Evolutionary conservation across 176 grass and related monocot genomes (phyloP), one percentile per base, ranked within the genome.

Genomic region (Poa pratensis): DNA sequence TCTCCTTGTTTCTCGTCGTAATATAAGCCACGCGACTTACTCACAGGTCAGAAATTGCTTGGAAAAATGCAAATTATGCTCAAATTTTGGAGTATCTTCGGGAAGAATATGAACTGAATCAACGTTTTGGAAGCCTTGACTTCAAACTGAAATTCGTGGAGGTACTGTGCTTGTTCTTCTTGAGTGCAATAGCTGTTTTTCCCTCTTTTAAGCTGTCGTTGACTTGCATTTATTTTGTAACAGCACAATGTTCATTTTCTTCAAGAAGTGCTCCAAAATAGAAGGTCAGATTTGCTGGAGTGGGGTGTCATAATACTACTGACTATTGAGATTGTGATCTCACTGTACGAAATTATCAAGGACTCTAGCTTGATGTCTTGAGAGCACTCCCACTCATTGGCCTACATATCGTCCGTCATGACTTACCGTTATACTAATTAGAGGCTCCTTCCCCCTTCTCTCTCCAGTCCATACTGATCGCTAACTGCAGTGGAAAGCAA

Each of bases 241-340:
- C 94, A 97, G 92, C 92, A 97, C 83, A 94, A 97, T 46, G 83
- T 94, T 84, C 94, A 97, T 91, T 97, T 97, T 83, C 92, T 97
- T 70, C 94, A 94, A 94, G 90, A 97, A 89, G 92, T 97, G n/a
- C 90, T 97, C 16, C 90, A 97, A 85, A 97, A 97, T 57, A 87
- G 94, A 78, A 78, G 88, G 62, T 94, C 92, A 43, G 90, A 97
- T 92, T 85, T 92, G 79, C 86, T 97, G 65, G 94, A 94, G 69
- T 92, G 94, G 92, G 86, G 92, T 84, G 70, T 97, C 86, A 94
- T 97, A 78, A 83, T 94, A 84, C 85, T 97, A 9, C 67, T 97
- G 65, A 85, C 39, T 20, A 92, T 97, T 62, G 94, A 94, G 88
- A 97, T 90, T 82, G 84, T 79, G 78, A 92, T 97, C 61, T 94